These are phyloP conservation scores for Geotrichum australiense DNA, from an alignment of 1,139 yeast genomes.

Conservation along the genomic window DNA sequence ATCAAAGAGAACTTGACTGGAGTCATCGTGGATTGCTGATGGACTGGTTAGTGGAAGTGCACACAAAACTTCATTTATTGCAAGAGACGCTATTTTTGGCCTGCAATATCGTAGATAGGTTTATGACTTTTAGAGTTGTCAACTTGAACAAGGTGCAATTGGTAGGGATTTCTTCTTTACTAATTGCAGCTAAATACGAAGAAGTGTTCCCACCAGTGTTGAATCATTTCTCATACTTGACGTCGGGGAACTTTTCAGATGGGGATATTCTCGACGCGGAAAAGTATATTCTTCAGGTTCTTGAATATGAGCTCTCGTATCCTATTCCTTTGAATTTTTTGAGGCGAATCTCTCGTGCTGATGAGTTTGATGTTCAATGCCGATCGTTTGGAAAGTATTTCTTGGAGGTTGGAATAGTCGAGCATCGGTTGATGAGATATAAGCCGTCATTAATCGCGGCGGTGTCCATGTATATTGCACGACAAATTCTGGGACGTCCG, in stretches of 20 bases:
- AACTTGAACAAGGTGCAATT: slow-evolving; percentile 81
- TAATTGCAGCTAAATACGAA: slow-evolving; percentile 92
- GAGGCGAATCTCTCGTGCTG: slow-evolving; percentile 90
- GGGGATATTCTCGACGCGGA: slow-evolving; percentile 87
- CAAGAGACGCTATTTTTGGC: slow-evolving; percentile 91
- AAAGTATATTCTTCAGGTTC: slow-evolving; percentile 66
- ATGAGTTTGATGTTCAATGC: slow-evolving; percentile 86
- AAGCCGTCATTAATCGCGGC: slow-evolving; percentile 18
- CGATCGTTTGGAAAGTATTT: slow-evolving; percentile 89
- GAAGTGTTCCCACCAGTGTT: slow-evolving; percentile 91
- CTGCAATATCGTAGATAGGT: slow-evolving; percentile 85
- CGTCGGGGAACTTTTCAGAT: slow-evolving; percentile 77
- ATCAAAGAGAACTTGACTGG: slow-evolving; percentile 73
- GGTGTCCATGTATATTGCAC: slow-evolving; percentile 78
- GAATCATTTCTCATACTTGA: slow-evolving; percentile 78
- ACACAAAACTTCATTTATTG: slow-evolving; percentile 71
- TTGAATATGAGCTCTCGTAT: slow-evolving; percentile 74
- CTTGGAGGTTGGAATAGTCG: slow-evolving; percentile 73
- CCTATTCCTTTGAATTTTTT: slow-evolving; percentile 94
- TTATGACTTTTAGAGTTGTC: slow-evolving; percentile 72
- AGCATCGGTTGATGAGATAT: slow-evolving; percentile 70
- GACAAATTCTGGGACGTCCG: slow-evolving; percentile 65
- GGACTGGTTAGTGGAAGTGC: slow-evolving; percentile 95
- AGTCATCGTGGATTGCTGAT: slow-evolving; percentile 84
- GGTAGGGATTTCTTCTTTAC: slow-evolving; percentile 82